phyloP scores from a whole-genome alignment of 2,329 filamentous ascomycete genomes.

The Aspergillus amoenus region DNA sequence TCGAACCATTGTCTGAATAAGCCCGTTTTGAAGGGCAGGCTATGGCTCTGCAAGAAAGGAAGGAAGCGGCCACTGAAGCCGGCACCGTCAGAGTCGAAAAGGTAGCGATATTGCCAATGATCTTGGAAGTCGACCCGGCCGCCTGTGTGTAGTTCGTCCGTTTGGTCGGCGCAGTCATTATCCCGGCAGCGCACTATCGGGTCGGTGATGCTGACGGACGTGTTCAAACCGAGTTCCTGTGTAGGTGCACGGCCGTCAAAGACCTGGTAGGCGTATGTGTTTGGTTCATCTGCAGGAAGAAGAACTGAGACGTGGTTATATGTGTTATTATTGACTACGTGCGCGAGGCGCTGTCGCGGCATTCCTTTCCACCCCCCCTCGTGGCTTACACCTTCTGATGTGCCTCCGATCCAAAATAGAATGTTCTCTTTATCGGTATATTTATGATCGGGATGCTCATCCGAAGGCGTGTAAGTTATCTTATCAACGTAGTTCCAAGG shows the following conservation, averaged over 20 bases:
- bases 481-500: constrained; percentile 63
- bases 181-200: constrained; percentile 55
- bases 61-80: constrained; percentile 67
- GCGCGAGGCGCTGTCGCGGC: constrained; percentile 70
- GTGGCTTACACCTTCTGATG: constrained; percentile 55
- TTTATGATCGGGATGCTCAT: constrained; percentile 50
- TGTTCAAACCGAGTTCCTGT: constrained; percentile 54
- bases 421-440: constrained; percentile 64
- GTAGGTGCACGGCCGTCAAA: constrained; percentile 41
- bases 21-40: constrained; percentile 67
- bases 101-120: constrained; percentile 66
- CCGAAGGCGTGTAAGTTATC: constrained; percentile 51
- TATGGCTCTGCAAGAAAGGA: constrained; percentile 63
- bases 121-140: constrained; percentile 52
- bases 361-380: constrained; percentile 64
- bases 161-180: constrained; percentile 54
- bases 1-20: constrained; percentile 81
- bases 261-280: constrained; percentile 56
- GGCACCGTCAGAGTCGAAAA: constrained; percentile 70
- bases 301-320: constrained; percentile 54
- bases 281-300: constrained; percentile 46
- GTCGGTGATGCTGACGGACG: constrained; percentile 60
- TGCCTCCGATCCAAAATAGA: constrained; percentile 74
- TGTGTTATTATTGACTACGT: constrained; percentile 63
- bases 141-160: constrained; percentile 51